phyloP scores from a whole-genome alignment of 495 filamentous ascomycete species.

The Podospora appendiculata region DNA sequence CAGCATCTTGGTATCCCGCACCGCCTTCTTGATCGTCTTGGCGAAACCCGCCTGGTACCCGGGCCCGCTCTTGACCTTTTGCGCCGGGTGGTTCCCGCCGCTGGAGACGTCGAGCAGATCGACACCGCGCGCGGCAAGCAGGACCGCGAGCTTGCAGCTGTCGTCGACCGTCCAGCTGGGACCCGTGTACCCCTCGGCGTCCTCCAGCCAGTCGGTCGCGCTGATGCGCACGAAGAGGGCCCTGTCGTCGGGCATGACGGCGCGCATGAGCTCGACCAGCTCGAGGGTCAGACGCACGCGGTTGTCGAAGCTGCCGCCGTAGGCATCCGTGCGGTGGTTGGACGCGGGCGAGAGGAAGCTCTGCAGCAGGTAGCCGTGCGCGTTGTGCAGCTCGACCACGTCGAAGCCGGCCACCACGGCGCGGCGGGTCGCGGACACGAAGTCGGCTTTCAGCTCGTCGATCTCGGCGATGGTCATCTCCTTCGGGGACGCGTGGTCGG shows the following conservation, averaged over 20 bases:
- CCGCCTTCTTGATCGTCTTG: constrained; percentile 50
- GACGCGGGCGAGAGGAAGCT: constrained; percentile 37
- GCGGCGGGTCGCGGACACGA: constrained; percentile 39
- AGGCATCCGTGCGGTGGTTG: constrained; percentile 56
- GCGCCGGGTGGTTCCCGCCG: constrained; percentile 48
- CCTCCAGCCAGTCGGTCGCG: constrained; percentile 58
- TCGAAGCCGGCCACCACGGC: constrained; percentile 46
- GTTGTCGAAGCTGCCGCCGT: constrained; percentile 61
- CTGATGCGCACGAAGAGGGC: constrained; percentile 58
- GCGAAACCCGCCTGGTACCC: constrained; percentile 54
- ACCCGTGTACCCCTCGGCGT: not conserved
- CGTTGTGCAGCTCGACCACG: constrained; percentile 49
- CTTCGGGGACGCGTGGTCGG: constrained; percentile 28
- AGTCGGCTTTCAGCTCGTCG: constrained; percentile 34
- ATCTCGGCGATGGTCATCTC: constrained; percentile 47
- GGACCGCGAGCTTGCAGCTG: constrained; percentile 43
- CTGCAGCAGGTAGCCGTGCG: constrained; percentile 54
- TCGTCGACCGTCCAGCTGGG: constrained; percentile 21
- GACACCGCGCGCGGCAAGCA: constrained; percentile 48
- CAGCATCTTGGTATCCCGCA: constrained; percentile 32
- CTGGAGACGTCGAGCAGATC: constrained; percentile 59
- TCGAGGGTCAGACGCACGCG: constrained; percentile 50
- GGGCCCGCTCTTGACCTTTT: constrained; percentile 49
- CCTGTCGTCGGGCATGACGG: constrained; percentile 43
- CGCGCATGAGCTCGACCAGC: constrained; percentile 39